Conservation (phyloP, 2,329 filamentous ascomycete species). For the Fusarium vanettenii region DNA sequence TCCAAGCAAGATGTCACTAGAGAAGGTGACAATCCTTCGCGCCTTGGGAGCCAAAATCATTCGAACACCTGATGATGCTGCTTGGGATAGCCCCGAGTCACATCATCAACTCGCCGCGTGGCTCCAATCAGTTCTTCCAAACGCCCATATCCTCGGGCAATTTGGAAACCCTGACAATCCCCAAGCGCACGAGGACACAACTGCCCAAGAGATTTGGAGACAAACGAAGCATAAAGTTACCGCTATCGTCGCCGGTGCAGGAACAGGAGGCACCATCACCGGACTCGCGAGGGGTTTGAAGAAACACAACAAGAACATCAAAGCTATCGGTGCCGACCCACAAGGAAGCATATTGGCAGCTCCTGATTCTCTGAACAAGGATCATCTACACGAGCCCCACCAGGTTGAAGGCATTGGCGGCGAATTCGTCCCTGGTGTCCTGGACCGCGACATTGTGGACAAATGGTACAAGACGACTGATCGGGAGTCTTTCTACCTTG, state of each 20-base stretch:
- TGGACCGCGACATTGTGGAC: constrained; percentile 82
- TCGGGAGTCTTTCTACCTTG: constrained; percentile 86
- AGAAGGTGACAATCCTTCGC: constrained; percentile 93
- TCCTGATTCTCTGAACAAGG: constrained; percentile 80
- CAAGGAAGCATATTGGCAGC: constrained; percentile 89
- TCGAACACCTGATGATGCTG: constrained; percentile 92
- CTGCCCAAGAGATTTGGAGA: constrained; percentile 92
- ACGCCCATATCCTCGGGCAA: constrained; percentile 95
- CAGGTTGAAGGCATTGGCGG: constrained; percentile 99
- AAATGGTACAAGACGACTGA: constrained; percentile 99
- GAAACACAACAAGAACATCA: constrained; percentile 86
- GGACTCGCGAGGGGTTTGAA: constrained; percentile 84
- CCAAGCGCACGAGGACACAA: constrained; percentile 82
- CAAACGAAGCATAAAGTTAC: constrained; percentile 86
- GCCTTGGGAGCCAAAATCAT: constrained; percentile 96
- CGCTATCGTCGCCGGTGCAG: constrained; percentile 87
- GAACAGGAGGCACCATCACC: constrained; percentile 93
- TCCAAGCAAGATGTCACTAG: constrained; percentile 97
- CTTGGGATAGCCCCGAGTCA: constrained; percentile 91
- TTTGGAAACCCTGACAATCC: constrained; percentile 93
- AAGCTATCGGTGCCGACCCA: constrained; percentile 91
- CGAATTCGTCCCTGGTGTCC: constrained; percentile 93
- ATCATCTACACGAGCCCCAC: constrained; percentile 83
- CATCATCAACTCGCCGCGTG: constrained; percentile 84
- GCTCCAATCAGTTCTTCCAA: constrained; percentile 92